Conservation (phyloP, 148 eudicot genomes). For the Rhododendron ferrugineum region DNA sequence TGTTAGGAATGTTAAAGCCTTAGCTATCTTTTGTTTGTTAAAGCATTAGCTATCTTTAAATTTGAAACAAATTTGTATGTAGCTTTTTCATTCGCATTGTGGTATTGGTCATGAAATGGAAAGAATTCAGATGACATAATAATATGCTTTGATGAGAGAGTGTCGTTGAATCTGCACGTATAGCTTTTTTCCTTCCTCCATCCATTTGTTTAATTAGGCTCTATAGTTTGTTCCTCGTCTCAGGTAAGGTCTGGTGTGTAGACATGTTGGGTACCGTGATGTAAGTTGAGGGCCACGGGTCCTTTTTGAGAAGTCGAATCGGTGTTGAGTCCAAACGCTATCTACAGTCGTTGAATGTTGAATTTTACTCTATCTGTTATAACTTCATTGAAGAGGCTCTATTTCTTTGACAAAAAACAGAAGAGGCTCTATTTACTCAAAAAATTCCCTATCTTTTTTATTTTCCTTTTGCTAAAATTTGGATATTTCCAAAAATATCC, state of each 20-base stretch:
- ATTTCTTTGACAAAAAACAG: too few species aligned
- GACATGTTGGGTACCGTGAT: too few species aligned
- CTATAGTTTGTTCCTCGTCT: background rate
- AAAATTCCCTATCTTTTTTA: too few species aligned
- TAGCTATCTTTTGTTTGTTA: background rate
- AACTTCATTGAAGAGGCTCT: too few species aligned
- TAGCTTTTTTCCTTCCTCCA: background rate
- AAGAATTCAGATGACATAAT: background rate
- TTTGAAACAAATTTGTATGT: background rate
- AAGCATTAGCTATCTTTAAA: background rate
- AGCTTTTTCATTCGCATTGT: background rate
- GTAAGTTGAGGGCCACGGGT: too few species aligned
- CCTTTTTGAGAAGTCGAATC: too few species aligned
- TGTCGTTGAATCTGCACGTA: background rate
- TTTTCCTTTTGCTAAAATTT: too few species aligned
- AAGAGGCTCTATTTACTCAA: too few species aligned
- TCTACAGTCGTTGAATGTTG: too few species aligned
- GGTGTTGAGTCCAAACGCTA: too few species aligned
- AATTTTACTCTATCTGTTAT: too few species aligned
- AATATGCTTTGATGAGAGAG: background rate
- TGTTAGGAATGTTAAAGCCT: background rate
- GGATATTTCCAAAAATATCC: too few species aligned
- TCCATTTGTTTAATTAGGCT: background rate
- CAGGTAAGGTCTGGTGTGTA: background rate
- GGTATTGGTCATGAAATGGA: background rate